A percentile compares a stretch with the other conserved stretches of the same genome.
Evolutionary conservation across 2,329 filamentous ascomycete genomes (phyloP).

Genomic region (Hypoxylon sp.): DNA sequence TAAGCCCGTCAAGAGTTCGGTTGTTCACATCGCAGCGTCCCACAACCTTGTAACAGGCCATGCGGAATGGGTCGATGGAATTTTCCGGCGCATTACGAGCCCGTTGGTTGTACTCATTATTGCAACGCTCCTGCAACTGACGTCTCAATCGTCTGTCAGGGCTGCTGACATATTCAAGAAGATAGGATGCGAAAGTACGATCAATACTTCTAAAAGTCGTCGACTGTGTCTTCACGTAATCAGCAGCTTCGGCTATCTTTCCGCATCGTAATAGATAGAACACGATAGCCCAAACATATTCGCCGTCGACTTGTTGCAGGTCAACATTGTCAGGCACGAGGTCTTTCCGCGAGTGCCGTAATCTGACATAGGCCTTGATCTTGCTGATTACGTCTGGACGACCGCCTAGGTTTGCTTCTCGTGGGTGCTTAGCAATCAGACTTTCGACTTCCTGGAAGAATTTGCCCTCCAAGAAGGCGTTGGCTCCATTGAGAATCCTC

Average conservation of each 20-base stretch:
- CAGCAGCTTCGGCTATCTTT: slow-evolving; percentile 81
- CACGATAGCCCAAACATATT: slow-evolving; percentile 92
- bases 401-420: slow-evolving; percentile 89
- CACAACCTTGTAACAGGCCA: slow-evolving; percentile 98
- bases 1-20: slow-evolving; percentile 69
- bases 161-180: slow-evolving; percentile 82
- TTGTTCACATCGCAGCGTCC: slow-evolving; percentile 77
- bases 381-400: slow-evolving; percentile 89
- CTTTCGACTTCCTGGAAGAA: slow-evolving; percentile 82
- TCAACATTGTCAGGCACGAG: slow-evolving; percentile 82
- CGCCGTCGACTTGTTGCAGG: slow-evolving; percentile 79
- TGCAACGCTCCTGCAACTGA: slow-evolving; percentile 85
- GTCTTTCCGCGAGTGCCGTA: slow-evolving; percentile 82
- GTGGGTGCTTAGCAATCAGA: slow-evolving; percentile 81
- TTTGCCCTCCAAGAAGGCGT: slow-evolving; percentile 79
- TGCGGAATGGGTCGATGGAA: slow-evolving; percentile 90
- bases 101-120: slow-evolving; percentile 87
- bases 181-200: slow-evolving; percentile 86
- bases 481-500: slow-evolving; percentile 81
- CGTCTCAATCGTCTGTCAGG: slow-evolving; percentile 79
- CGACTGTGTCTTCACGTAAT: slow-evolving; percentile 83
- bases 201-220: slow-evolving; percentile 89
- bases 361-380: slow-evolving; percentile 88
- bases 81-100: slow-evolving; percentile 84
- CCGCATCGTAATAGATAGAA: slow-evolving; percentile 91